phyloP scores from a whole-genome alignment of 495 filamentous ascomycete species.

The Neurospora intermedia region DNA sequence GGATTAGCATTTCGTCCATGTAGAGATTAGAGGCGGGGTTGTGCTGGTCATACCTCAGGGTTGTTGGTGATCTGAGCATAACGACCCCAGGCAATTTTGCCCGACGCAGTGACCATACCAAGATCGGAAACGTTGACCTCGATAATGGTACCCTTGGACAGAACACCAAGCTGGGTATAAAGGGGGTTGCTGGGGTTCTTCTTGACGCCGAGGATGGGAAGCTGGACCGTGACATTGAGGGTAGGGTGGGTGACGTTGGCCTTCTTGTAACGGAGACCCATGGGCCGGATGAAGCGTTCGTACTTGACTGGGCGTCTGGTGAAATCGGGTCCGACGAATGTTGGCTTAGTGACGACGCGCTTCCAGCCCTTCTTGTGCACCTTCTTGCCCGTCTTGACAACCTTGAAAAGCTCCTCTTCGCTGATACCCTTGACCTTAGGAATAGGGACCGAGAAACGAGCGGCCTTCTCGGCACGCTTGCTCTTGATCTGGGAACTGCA shows the following conservation, averaged over 20 bases:
- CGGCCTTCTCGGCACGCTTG: conserved; percentile 74
- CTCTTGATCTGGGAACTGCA: conserved; percentile 23
- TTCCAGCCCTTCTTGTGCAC: conserved; percentile 69
- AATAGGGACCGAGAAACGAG: conserved; percentile 89
- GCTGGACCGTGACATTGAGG: conserved; percentile 51
- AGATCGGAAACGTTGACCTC: conserved; percentile 95
- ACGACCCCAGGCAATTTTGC: conserved; percentile 79
- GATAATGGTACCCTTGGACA: conserved; percentile 89
- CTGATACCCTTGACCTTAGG: conserved; percentile 89
- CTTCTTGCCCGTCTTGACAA: conserved; percentile 81
- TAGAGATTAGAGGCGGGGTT: background rate
- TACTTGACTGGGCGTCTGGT: conserved; percentile 87
- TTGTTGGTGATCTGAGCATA: conserved; percentile 68
- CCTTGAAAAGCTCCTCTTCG: conserved; percentile 98
- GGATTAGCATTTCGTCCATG: background rate
- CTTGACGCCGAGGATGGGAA: conserved; percentile 90
- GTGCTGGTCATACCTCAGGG: conserved; percentile 38
- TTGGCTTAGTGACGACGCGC: conserved; percentile 72
- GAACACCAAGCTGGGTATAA: conserved; percentile 83
- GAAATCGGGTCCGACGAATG: conserved; percentile 75
- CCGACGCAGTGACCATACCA: conserved; percentile 82
- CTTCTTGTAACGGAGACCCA: conserved; percentile 88
- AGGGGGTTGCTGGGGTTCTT: conserved; percentile 96
- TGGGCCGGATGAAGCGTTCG: conserved; percentile 54
- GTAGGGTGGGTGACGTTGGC: conserved; percentile 71